Conservation (phyloP, 345 rosid genomes). For the Gossypium thurberi region DNA sequence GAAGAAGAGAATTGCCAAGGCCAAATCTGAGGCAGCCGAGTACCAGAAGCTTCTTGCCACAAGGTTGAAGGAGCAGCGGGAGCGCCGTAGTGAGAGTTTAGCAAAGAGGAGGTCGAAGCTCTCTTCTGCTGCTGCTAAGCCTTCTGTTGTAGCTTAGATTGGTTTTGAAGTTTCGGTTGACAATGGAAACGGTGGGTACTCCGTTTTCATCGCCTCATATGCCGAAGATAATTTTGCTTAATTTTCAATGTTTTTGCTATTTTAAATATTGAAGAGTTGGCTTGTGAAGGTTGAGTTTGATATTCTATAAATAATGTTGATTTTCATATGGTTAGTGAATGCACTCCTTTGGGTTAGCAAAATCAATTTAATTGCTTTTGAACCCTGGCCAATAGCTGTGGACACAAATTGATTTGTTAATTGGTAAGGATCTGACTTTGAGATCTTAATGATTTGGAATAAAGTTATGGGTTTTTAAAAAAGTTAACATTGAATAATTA, state of each 20-base stretch:
- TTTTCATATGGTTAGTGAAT: no score
- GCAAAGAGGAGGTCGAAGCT: conserved; percentile 47
- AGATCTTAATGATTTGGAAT: no score
- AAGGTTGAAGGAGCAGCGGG: conserved; percentile 67
- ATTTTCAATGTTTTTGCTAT: neutral
- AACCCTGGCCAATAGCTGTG: no score
- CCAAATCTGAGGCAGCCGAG: conserved; percentile 54
- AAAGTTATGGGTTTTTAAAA: no score
- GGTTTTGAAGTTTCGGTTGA: neutral
- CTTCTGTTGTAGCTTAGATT: conserved; percentile 26
- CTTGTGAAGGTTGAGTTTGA: neutral
- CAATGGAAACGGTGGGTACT: neutral
- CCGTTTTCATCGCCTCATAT: neutral
- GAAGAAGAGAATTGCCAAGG: conserved; percentile 51
- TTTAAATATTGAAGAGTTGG: neutral
- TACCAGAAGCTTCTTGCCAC: conserved; percentile 46
- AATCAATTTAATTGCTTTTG: no score
- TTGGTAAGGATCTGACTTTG: no score
- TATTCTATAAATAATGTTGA: no score
- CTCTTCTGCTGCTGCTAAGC: conserved; percentile 38
- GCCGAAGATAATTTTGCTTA: neutral
- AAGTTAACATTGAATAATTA: no score
- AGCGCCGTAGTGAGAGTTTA: conserved; percentile 51
- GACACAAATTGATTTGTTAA: no score
- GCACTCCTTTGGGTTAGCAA: no score